Base-by-base conservation (phyloP, 441 rosid genomes). In the Macaranga tanarius region DNA sequence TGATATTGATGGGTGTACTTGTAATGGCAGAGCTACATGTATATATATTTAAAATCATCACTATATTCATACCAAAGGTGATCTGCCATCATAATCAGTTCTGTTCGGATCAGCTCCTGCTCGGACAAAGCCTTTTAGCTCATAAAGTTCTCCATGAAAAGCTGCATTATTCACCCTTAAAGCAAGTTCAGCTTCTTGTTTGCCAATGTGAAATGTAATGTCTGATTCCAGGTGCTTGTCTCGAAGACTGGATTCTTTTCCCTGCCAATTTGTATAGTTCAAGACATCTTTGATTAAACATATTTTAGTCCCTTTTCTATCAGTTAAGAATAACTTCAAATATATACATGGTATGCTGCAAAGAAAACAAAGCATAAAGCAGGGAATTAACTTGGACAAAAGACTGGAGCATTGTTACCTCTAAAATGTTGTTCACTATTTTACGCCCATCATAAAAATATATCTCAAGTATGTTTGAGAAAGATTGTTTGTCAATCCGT, bases 111-210 rank as follows among this genome's bases (percentile, higher is more conserved):
- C 95, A 25, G 99, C 98, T 45, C 99, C 99, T n/a, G 92, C 88
- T 52, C 86, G 83, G 72, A 92, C 81, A 75, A 91, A 87, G 75
- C 85, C 76, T 80, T 90, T 91, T 64, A 95, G 87, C 83, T 88
- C 90, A 81, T 84, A 81, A 55, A 90, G 71, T 65, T 95, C 98
- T 72, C 99, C 99, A 77, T 95, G 81, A 76, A 82, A 90, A 77
- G 97, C 90, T 66, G 95, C 90, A 81, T 75, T 91, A 74, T 92
- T 95, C 69, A 95, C 89, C 75, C 85, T 91, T 70, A 92, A 79
- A 75, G 98, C 96, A 77, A 92, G 97, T 79, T 95, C 99, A 69
- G 90, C 92, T 85, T 95, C 98, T 84, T 95, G 99, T 86, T 85
- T 95, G 62, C 87, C 95, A 45, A 95, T 92, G 74, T 92, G 96